Base-by-base conservation (phyloP, 2,329 filamentous ascomycete species). In the Aphanocladium album region DNA sequence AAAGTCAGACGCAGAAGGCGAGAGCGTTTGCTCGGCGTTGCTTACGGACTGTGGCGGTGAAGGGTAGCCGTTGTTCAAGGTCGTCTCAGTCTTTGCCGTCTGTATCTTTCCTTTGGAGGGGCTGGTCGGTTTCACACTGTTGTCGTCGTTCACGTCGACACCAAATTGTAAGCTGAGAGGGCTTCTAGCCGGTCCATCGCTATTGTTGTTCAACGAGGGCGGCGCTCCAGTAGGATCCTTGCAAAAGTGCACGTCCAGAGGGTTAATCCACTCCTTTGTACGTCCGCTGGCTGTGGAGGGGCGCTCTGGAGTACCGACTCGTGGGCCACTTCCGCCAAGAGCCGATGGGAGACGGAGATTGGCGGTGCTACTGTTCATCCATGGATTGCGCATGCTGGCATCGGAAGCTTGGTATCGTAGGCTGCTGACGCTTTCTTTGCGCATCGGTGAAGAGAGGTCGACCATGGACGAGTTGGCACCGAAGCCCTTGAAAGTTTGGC, bases 201-300 rank as follows among this genome's bases (percentile, higher is more conserved):
- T n/a, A 64, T 66, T 17, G 67, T 68, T 12, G 67, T 64, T 9
- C 70, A 69, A 14, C 64, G 57, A 16, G 17, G 37, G 37, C 11
- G 37, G n/a, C 8, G 8, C 65, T 68, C 17, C 68, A 62, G 55
- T 66, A 50, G 51, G 66, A 55, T 66, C 70, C 61, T 66, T 75
- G 55, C 65, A 64, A 62, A 79, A 79, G 61, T 80, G 76, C 35
- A 79, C 73, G 14, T 81, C 77, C n/a, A 82, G 72, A 0, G 80
- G 78, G 62, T 79, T 80, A 7, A 78, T 72, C 73, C 77, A 79
- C 5, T 74, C 71, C 60, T 74, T 76, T 49, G 70, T 73, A 25
- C 68, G 72, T 5, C 72, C 70, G 4, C 62, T 68, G 5, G 71
- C 69, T 16, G 72, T 77, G 16, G 68, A 74, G 14, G 73, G 77